Base-by-base conservation (phyloP, 345 rosid species). In the Melaleuca alternifolia region DNA sequence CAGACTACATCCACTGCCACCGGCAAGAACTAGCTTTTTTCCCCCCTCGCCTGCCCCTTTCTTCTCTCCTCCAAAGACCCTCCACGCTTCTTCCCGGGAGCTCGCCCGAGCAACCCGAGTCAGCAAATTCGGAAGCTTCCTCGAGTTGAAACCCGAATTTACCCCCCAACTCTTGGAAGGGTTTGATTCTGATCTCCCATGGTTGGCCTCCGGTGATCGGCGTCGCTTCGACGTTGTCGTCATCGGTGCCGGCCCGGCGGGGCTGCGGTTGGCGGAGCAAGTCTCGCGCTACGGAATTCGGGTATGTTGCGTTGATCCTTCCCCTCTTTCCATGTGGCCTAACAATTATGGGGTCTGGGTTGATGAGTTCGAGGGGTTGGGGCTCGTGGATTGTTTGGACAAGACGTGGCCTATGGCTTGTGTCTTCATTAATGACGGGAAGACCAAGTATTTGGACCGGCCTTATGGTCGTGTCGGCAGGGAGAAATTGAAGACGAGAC, bases 291-390 rank as follows among this genome's bases (percentile, higher is more conserved):
- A 56, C 61, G 95, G 97, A 83, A 86, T 93, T 82, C 90, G 91
- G 91, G 95, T 93, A 84, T 93, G 96, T 26, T 94, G 96, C 53
- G 90, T 94, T 48, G 97, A 94, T 89, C 93, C 96, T 77, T 93
- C 94, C 28, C 96, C 95, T 11, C 95, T 94, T 83, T 91, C 95
- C 50, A 21, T 59, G 84, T 93, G 95, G 96, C 92, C 96, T 77
- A 91, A 91, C 82, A 94, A 93, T 86, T 94, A 93, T 84, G 97
- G 97, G 57, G 93, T 89, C 14, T 94, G 97, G 97, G 96, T 94
- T 33, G 97, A 94, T 86, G 97, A 94, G 91, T 90, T 94, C 86
- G 93, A 93, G 88, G 83, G 83, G 75, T 83, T 94, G 86, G 95
- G 91, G 57, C 91, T 94, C 37, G 88, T 13, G 20, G 95, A 93